Percentiles rank a stretch among this genome's conserved stretches.
phyloP scores from a whole-genome alignment of 192 early-diverging fungal genomes.

The Endogone sp. region DNA sequence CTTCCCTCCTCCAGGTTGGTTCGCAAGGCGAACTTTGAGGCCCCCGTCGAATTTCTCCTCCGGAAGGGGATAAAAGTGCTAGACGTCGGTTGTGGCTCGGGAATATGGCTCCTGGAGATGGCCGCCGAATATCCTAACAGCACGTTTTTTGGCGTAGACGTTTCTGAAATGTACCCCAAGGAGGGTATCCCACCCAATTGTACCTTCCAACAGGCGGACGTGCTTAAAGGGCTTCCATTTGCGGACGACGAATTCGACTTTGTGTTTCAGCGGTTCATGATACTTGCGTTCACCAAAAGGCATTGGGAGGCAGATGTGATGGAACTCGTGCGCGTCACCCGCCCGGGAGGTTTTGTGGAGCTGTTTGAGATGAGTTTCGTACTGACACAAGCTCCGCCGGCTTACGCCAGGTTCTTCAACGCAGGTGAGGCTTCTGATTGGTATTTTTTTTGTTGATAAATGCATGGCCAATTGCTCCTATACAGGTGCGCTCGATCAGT shows the following conservation, averaged over 20 bases:
- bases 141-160: not conserved
- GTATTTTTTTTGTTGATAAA: too few relatives aligned
- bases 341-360: conserved; percentile 40
- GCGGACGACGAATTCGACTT: conserved; percentile 43
- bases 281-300: not conserved
- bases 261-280: conserved; percentile 22
- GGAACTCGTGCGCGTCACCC: conserved; percentile 21
- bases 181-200: not conserved
- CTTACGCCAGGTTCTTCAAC: not conserved
- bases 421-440: not conserved
- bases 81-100: too few relatives aligned
- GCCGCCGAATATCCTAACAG: not conserved
- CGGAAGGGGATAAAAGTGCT: too few relatives aligned
- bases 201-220: conserved; percentile 13
- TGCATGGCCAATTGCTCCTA: too few relatives aligned
- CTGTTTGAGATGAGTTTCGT: conserved; percentile 18
- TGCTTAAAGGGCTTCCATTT: conserved; percentile 32
- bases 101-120: conserved; percentile 3
- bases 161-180: not conserved
- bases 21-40: too few relatives aligned
- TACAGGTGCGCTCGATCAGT: not conserved
- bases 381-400: not conserved
- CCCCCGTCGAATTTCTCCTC: too few relatives aligned
- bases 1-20: too few relatives aligned
- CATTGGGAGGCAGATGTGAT: conserved; percentile 4